Base-by-base conservation (phyloP, 2,329 filamentous ascomycete genomes). In the Fusarium poae region DNA sequence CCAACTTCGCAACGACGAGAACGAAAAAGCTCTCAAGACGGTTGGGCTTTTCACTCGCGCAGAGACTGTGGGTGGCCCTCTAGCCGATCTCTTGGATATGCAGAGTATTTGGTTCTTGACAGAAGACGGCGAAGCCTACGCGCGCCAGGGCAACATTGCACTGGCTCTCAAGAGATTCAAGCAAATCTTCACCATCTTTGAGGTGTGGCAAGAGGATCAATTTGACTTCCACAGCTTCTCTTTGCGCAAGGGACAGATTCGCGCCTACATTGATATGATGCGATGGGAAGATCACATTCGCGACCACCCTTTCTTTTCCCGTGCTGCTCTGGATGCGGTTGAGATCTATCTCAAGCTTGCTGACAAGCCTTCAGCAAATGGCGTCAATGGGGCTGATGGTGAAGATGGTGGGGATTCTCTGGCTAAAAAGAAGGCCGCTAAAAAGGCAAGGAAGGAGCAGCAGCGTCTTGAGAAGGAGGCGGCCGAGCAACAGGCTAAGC, bases 161-260 rank as follows among this genome's bases (percentile, higher is more conserved):
- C 85, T 97, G 62, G 95, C 97, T 0, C 84, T 99, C 54, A 99
- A 99, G 84, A 89, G 97, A 50, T 95, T 97, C 80, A 92, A 94
- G 70, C 86, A 92, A 23, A 88, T 99, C 59, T 91, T 91, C 78
- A 93, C 92, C 80, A 97, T 99, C 70, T 99, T 99, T 75, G 95
- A 98, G 71, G 89, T 93, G 21, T 99, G 96, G 96, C 92, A 97
- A 77, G 97, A 99, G 78, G 96, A 99, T 74, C 96, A 99, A 76
- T 97, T 98, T 75, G 96, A 99, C 78, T 99, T 99, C 84, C 97
- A 99, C 84, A 93, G 89, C 78, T 99, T 99, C 80, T 97, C 94
- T 21, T 84, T 99, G n/a, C 87, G 96, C 21, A 99, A 98, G 80
- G 97, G 97, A 16, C 95, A 97, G 84, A 93, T 98, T 64, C 87